Conservation (phyloP, 225 moss, liverwort and hornwort species). For the Marchantia polymorpha region DNA sequence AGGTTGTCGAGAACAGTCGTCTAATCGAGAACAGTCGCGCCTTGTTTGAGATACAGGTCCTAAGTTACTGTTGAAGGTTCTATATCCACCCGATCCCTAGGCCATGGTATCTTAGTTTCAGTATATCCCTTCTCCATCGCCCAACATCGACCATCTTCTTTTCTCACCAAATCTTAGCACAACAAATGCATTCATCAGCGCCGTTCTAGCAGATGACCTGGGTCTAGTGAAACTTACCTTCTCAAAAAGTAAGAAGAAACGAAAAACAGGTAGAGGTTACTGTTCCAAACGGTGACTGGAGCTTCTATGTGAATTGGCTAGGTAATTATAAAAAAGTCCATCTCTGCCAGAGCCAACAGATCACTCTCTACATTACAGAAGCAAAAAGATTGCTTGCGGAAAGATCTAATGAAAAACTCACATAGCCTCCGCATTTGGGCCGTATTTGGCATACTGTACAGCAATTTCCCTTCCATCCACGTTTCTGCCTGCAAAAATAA, state of each 20-base stretch:
- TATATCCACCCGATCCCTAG: not conserved
- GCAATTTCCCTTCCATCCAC: conserved; percentile 54
- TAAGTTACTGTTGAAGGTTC: not conserved
- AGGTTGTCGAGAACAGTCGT: not conserved
- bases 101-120: not conserved
- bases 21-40: not conserved
- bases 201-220: not conserved
- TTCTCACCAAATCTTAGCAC: not conserved
- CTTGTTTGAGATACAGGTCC: not conserved
- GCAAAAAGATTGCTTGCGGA: not conserved
- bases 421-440: conserved; percentile 49
- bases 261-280: not conserved
- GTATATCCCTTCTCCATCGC: not conserved
- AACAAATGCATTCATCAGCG: not conserved
- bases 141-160: not conserved
- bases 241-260: not conserved
- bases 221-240: not conserved
- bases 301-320: not conserved
- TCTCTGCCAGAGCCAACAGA: no score
- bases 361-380: not conserved
- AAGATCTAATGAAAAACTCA: conserved; percentile 27
- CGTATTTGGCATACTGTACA: conserved; percentile 49
- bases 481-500: conserved; percentile 34
- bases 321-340: not conserved
- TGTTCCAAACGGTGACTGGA: not conserved